phyloP scores from a whole-genome alignment of 2,329 filamentous ascomycete species.

The Fragosphaeria purpurea region DNA sequence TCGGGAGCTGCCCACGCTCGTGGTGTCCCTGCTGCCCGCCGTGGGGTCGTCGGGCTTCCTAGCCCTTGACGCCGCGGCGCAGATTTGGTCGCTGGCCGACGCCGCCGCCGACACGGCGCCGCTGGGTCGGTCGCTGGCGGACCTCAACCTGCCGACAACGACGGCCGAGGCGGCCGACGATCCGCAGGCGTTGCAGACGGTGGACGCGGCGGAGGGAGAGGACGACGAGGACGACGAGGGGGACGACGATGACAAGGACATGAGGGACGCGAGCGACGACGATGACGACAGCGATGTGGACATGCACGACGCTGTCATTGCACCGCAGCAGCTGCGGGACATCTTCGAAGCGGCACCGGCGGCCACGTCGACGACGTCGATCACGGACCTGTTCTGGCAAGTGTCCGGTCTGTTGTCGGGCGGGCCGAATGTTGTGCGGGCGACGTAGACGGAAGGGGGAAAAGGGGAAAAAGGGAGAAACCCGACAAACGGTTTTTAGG shows the following conservation, averaged over 20 bases:
- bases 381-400: conserved; percentile 67
- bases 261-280: conserved; percentile 19
- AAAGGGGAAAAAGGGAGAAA: no score
- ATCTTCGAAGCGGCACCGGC: conserved; percentile 61
- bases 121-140: conserved; percentile 45
- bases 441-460: background rate
- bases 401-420: conserved; percentile 53
- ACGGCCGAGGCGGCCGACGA: conserved; percentile 22
- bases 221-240: conserved; percentile 33
- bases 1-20: conserved; percentile 44
- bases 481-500: background rate
- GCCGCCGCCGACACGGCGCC: conserved; percentile 46
- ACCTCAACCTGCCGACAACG: conserved; percentile 35
- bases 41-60: conserved; percentile 61
- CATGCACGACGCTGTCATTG: conserved; percentile 43
- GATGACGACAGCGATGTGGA: conserved; percentile 25
- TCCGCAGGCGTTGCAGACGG: conserved; percentile 10
- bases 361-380: conserved; percentile 58
- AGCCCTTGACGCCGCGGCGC: conserved; percentile 63
- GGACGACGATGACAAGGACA: conserved; percentile 26
- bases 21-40: conserved; percentile 58
- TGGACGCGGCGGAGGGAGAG: conserved; percentile 21
- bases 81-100: conserved; percentile 55
- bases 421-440: conserved; percentile 7
- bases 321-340: conserved; percentile 57